Base-by-base conservation (phyloP, 805 yeast genomes). In the Vanderwaltozyma verrucispora region DNA sequence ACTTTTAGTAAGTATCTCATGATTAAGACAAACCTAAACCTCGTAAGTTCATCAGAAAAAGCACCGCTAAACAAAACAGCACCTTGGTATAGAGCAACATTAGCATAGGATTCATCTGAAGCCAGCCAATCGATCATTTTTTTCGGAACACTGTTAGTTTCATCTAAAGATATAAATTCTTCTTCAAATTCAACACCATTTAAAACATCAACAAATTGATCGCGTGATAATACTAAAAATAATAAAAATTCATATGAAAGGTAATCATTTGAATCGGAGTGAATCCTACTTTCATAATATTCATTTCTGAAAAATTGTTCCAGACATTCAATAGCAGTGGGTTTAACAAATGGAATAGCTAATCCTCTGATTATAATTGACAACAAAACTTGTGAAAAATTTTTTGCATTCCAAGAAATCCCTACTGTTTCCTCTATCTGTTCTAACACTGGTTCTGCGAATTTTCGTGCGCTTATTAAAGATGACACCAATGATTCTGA, bases 301-400 rank as follows among this genome's bases (percentile, higher is more conserved):
- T 77, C 60, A 15, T 66, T 57, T 17, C 60, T 59, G 50, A 74
- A 68, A 18, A 74, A 53, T 1, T 56, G 49, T 34, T 62, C 63
- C 46, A 79, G 49, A 18, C 72, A 63, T 1, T 58, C 60, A 25
- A 73, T 50, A 0, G 83, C 70, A 2, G 67, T 59, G 9, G 66
- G 68, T 40, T 69, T 71, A 16, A 78, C 64, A 39, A 72, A 75
- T 7, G 85, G 75, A 8, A 74, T 57, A 27, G 72, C 69, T 29
- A 80, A 54, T 0, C 88, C 89, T 49, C 71, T 76, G 4, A 72
- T 62, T 15, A 74, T 56, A 16, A 71, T 49, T 31, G 64, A 62
- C 23, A 74, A 53, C 26, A 80, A 51, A 15, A 74, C 63, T 21
- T 67, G 64, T 39, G 78, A 75, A 45, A 79, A 68, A 48, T 72